phyloP scores from a whole-genome alignment of 306 rosid genomes.

The Vicia sativa region DNA sequence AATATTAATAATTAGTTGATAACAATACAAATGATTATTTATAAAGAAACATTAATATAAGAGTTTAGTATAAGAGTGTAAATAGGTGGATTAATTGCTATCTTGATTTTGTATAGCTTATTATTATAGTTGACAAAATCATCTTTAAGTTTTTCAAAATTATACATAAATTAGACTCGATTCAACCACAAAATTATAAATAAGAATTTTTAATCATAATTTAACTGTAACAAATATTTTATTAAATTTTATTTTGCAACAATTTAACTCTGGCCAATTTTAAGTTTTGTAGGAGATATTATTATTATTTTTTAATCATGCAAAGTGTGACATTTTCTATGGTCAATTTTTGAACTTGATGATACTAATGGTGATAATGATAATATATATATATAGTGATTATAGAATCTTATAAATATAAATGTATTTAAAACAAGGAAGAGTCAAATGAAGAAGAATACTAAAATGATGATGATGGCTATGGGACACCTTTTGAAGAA shows the following conservation, averaged over 20 bases:
- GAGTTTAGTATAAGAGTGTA: no score
- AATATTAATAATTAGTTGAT: background rate
- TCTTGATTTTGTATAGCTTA: background rate
- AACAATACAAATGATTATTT: background rate
- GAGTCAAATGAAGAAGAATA: conserved; percentile 40
- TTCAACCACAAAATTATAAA: no score
- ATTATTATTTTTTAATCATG: background rate
- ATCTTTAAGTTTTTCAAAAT: no score
- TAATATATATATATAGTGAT: conserved; percentile 17
- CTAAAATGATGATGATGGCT: conserved; percentile 23
- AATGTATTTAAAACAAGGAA: background rate
- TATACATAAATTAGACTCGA: no score
- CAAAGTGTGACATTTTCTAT: background rate
- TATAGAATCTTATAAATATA: conserved; percentile 2
- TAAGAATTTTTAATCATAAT: no score
- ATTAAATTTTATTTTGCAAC: no score
- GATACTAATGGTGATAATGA: conserved; percentile 38
- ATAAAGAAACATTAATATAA: background rate
- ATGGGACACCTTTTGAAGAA: conserved; percentile 36
- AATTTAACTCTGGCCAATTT: no score
- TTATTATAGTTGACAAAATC: no score
- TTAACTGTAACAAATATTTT: no score
- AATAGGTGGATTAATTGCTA: no score
- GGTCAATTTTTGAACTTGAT: conserved; percentile 5
- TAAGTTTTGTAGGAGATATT: no score